phyloP scores from a whole-genome alignment of 2,329 filamentous ascomycete species.

The Fusarium stilboides region DNA sequence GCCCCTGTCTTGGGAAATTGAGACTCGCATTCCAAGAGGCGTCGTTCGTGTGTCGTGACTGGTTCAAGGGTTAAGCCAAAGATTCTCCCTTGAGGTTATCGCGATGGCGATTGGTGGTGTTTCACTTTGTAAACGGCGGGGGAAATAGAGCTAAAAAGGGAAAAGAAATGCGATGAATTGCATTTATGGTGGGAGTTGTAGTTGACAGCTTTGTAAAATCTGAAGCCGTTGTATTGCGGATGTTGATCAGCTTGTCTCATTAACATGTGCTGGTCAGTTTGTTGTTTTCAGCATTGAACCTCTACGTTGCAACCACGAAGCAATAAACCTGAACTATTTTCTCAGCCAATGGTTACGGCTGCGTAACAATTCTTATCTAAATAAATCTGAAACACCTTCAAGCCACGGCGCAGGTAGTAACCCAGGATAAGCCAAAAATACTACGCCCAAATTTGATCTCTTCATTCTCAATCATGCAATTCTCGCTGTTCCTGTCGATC shows the following conservation, averaged over 20 bases:
- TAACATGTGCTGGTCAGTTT: background rate
- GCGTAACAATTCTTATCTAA: background rate
- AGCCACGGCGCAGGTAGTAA: background rate
- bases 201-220: background rate
- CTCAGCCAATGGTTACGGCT: background rate
- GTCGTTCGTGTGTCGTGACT: background rate
- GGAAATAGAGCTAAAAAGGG: constrained; percentile 12
- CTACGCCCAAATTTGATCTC: background rate
- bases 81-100: constrained; percentile 26
- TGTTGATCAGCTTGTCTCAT: background rate
- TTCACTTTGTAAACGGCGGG: constrained; percentile 6
- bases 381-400: background rate
- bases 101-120: constrained; percentile 25
- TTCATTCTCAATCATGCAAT: background rate
- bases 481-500: background rate
- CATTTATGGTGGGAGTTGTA: background rate
- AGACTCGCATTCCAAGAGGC: constrained; percentile 25
- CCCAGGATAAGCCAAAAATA: constrained; percentile 1
- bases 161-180: constrained; percentile 34
- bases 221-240: background rate
- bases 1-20: constrained; percentile 28
- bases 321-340: background rate
- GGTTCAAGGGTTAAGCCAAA: constrained; percentile 5
- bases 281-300: background rate
- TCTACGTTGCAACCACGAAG: background rate